These are phyloP conservation scores for Emmonsia crescens DNA, from an alignment of 2,329 filamentous ascomycete genomes.

Conservation along the genomic window DNA sequence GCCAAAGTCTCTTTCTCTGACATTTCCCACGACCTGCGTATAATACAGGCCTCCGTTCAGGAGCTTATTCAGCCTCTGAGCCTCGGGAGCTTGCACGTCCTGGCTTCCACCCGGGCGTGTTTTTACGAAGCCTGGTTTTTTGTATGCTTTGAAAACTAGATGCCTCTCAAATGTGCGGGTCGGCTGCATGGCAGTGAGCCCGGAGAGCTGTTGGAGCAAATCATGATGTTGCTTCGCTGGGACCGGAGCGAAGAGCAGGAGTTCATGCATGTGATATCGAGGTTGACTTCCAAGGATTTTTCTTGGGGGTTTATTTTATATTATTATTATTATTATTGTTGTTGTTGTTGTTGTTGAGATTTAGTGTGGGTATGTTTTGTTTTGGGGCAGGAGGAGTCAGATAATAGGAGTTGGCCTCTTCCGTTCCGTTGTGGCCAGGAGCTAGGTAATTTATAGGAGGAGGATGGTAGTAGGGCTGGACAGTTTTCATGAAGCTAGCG, in stretches of 20 bases:
- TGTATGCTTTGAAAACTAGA: slow-evolving; percentile 47
- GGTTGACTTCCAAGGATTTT: background rate
- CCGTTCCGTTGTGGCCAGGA: background rate
- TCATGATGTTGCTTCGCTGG: slow-evolving; percentile 47
- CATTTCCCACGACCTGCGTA: slow-evolving; percentile 40
- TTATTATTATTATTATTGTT: background rate
- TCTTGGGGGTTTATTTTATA: background rate
- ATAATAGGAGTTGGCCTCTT: background rate
- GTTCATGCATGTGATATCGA: slow-evolving; percentile 45
- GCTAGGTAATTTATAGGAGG: slow-evolving; percentile 2
- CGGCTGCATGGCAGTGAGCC: slow-evolving; percentile 52
- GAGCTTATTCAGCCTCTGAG: slow-evolving; percentile 38
- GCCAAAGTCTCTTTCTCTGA: slow-evolving; percentile 30
- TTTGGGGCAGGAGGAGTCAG: background rate
- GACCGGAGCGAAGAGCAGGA: slow-evolving; percentile 51
- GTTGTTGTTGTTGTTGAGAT: background rate
- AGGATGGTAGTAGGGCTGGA: background rate
- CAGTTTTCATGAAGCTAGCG: background rate
- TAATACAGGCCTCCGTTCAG: slow-evolving; percentile 44
- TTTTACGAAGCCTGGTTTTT: slow-evolving; percentile 34
- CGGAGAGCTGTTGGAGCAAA: slow-evolving; percentile 51
- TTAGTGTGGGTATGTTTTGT: background rate
- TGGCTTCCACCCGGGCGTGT: slow-evolving; percentile 34
- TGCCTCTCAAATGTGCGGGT: slow-evolving; percentile 43
- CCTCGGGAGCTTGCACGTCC: slow-evolving; percentile 33